Percentiles rank a stretch among this genome's conserved stretches.
Evolutionary conservation across 192 early-diverging fungal species (phyloP).

Genomic region (Dissophora globulifera): DNA sequence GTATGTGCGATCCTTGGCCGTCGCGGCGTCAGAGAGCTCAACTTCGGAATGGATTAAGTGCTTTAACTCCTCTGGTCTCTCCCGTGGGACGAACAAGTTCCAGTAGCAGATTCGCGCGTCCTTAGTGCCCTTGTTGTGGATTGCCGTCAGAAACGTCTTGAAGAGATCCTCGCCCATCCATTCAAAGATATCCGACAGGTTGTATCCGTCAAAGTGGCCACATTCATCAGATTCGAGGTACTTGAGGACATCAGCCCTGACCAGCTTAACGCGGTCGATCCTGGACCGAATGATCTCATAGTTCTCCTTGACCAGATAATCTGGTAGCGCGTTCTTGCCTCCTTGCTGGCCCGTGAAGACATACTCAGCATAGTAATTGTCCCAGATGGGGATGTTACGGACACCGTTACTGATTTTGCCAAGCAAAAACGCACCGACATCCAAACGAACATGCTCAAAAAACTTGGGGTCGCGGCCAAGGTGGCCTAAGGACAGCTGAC

Average conservation of each 20-base stretch:
- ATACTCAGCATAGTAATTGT: constrained; percentile 51
- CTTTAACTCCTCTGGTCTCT: constrained; percentile 45
- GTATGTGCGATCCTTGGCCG: constrained; percentile 49
- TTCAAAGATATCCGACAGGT: constrained; percentile 51
- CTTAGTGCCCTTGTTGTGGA: constrained; percentile 46
- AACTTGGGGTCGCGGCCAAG: constrained; percentile 51
- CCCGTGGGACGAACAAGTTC: constrained; percentile 51
- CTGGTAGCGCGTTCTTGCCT: constrained; percentile 33
- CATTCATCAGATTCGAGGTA: constrained; percentile 49
- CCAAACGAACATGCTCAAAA: constrained; percentile 50
- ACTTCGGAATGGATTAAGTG: constrained; percentile 39
- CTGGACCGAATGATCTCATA: constrained; percentile 45
- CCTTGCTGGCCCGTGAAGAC: constrained; percentile 49
- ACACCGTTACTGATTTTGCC: constrained; percentile 46
- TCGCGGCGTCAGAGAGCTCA: constrained; percentile 39
- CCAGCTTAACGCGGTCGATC: constrained; percentile 37
- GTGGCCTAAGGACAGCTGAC: constrained; percentile 49
- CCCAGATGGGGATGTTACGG: constrained; percentile 49
- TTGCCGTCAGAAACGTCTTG: constrained; percentile 45
- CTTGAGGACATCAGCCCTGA: constrained; percentile 44
- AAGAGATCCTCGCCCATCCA: constrained; percentile 53
- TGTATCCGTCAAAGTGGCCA: constrained; percentile 51
- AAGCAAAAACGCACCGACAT: constrained; percentile 45
- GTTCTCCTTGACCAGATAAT: constrained; percentile 45
- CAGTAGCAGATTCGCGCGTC: constrained; percentile 50